phyloP scores from a whole-genome alignment of 441 rosid genomes.

The Arabidopsis hybrid region DNA sequence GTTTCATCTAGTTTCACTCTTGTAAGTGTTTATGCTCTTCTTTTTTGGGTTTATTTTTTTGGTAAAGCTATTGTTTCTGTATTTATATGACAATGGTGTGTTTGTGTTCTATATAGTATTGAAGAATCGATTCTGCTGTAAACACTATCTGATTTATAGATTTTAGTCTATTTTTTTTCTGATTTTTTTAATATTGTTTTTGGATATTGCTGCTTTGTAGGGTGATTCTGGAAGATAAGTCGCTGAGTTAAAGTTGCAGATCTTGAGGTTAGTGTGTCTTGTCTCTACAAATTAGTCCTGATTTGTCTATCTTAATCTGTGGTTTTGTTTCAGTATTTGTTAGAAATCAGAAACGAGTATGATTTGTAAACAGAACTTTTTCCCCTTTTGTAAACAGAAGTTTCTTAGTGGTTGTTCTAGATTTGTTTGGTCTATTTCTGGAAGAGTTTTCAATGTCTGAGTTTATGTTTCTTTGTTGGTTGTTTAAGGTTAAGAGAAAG shows the following conservation, averaged over 20 bases:
- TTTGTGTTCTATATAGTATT: conserved; percentile 8
- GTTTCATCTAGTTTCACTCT: conserved; percentile 40
- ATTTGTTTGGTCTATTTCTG: conserved; percentile 3
- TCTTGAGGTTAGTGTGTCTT: conserved; percentile 57
- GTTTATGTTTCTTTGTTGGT: conserved; percentile 16
- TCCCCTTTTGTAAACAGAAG: neutral
- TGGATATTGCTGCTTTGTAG: conserved; percentile 43
- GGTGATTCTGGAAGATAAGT: conserved; percentile 38
- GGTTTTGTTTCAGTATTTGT: conserved; percentile 21
- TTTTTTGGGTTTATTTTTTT: too few relatives aligned
- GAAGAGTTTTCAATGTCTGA: conserved; percentile 3
- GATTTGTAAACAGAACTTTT: neutral
- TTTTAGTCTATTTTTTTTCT: neutral
- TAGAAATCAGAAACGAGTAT: conserved; percentile 17
- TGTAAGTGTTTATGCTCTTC: conserved; percentile 43
- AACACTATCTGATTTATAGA: conserved; percentile 7
- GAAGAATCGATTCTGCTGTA: conserved; percentile 14
- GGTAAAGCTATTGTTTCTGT: neutral
- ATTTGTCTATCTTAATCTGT: conserved; percentile 11
- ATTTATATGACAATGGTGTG: conserved; percentile 35
- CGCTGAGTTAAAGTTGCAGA: conserved; percentile 43
- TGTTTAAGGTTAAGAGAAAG: conserved; percentile 33
- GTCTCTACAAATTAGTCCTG: conserved; percentile 17
- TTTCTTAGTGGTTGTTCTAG: neutral
- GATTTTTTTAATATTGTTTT: neutral